Percentiles rank a stretch among this genome's conserved stretches.
Evolutionary conservation across 495 filamentous ascomycete species (phyloP).

Genomic region (Echria macrotheca): DNA sequence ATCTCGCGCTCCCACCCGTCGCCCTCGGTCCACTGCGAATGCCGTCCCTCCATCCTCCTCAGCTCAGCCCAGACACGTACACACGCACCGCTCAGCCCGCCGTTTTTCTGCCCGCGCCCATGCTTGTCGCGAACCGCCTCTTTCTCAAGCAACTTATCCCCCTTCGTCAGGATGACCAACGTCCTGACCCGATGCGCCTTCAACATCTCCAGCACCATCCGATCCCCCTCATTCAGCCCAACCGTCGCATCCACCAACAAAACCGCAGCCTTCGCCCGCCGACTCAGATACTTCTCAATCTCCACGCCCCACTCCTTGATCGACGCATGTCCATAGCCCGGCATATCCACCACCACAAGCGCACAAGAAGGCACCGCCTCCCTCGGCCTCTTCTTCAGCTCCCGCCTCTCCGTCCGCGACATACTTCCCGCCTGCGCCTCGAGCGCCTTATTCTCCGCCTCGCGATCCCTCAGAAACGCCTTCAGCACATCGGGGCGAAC

Average conservation of each 20-base stretch:
- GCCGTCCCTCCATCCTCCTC: conserved; percentile 26
- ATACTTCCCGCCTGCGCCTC: too few relatives aligned
- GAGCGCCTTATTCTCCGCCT: not conserved
- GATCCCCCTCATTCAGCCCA: conserved; percentile 72
- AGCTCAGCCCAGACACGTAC: conserved; percentile 32
- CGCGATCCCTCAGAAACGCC: conserved; percentile 3
- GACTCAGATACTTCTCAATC: conserved; percentile 75
- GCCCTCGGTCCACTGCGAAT: conserved; percentile 25
- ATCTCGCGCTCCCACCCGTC: conserved; percentile 44
- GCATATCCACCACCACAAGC: conserved; percentile 79
- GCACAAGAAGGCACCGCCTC: conserved; percentile 50
- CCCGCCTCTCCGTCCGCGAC: conserved; percentile 14
- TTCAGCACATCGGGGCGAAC: conserved; percentile 9
- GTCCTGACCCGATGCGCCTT: conserved; percentile 59
- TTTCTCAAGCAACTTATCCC: too few relatives aligned
- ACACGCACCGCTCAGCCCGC: conserved; percentile 31
- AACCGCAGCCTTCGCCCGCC: conserved; percentile 68
- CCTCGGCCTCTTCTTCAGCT: conserved; percentile 28
- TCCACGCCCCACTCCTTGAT: conserved; percentile 74
- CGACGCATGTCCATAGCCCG: conserved; percentile 82
- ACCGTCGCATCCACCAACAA: conserved; percentile 75
- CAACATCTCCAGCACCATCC: conserved; percentile 59
- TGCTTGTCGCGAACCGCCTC: too few relatives aligned
- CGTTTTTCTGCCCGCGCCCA: conserved; percentile 22
- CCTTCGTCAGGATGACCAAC: conserved; percentile 79